A percentile compares a stretch with the other conserved stretches of the same genome.
Conservation (phyloP, 768 basidiomycete species). For the Naematelia encephala region DNA sequence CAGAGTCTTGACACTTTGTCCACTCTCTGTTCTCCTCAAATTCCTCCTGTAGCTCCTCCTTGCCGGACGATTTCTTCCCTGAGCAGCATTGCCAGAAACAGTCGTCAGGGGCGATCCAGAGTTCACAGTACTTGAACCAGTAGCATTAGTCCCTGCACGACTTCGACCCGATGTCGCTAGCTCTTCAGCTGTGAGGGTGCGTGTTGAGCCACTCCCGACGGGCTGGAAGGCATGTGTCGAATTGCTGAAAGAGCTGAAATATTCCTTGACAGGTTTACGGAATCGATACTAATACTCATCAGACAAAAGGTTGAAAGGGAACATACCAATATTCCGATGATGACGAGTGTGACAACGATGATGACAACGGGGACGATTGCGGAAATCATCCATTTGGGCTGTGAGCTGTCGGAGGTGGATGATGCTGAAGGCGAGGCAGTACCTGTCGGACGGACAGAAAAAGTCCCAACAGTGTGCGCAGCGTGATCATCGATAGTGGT, state of each 20-base stretch:
- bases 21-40: slow-evolving; percentile 36
- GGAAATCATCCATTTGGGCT: slow-evolving; percentile 7
- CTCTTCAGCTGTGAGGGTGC: slow-evolving; percentile 22
- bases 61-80: slow-evolving; percentile 9
- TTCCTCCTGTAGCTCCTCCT: slow-evolving; percentile 9
- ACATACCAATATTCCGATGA: slow-evolving; percentile 19
- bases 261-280: slow-evolving; percentile 3
- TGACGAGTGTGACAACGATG: slow-evolving; percentile 9
- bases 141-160: neutral
- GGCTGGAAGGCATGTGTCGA: neutral
- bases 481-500: too few relatives aligned
- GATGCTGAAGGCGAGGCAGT: neutral
- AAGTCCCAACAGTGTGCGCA: too few relatives aligned
- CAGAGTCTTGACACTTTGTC: slow-evolving; percentile 36
- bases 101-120: slow-evolving; percentile 1
- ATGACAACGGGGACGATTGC: slow-evolving; percentile 19
- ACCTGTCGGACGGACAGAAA: too few relatives aligned
- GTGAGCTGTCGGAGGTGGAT: neutral
- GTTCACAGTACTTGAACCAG: neutral
- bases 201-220: slow-evolving; percentile 2
- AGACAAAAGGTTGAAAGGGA: neutral
- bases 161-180: slow-evolving; percentile 5
- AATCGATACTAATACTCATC: neutral
- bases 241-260: slow-evolving; percentile 2
- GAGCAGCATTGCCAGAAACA: neutral